Base-by-base conservation (phyloP, 2,329 filamentous ascomycete genomes). In the Cladophialophora carrionii region DNA sequence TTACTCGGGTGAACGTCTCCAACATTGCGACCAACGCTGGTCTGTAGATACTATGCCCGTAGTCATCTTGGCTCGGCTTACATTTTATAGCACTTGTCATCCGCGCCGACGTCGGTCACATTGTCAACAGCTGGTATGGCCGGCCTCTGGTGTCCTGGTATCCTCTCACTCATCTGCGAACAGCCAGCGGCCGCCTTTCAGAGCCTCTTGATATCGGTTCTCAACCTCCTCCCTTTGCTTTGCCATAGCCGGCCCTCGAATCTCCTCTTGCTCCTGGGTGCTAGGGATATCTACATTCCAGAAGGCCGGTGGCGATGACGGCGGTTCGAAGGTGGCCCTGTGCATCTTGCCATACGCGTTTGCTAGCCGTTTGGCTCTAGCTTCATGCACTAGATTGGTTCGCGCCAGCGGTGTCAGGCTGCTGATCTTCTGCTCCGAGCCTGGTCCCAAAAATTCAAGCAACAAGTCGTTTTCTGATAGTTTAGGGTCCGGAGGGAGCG, bases 271-370 rank as follows among this genome's bases (percentile, higher is more conserved):
- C 76, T 97, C 91, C 75, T 98, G 95, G 1, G 95, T 97, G 29
- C 81, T 87, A 1, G 94, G 93, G 75, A 99, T 96, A 71, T 96
- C 94, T 1, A 89, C 85, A 61, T 91, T 84, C 95, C 95, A 99
- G 75, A 91, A 98, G 0, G 92, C 93, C 1, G 92, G 91, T 12
- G 95, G 93, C 9, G 90, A 91, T 52, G 80, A 82, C 68, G 85
- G 83, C 57, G 92, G 85, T 65, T 88, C 85, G 76, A 89, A 92
- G 31, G 87, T 83, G 71, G 94, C 85, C 62, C 90, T 84, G 77
- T 97, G 93, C 61, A 61, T 56, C 74, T 84, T 91, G 5, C 92
- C 92, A 75, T 86, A 87, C 67, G 85, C 84, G 73, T 93, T 88
- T 1, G 93, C 90, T 68, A 96, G 80, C 56, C 88, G 82, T 73